These are phyloP conservation scores for Ceratobasidium sp. DNA, from an alignment of 1,284 basidiomycete genomes.

Conservation along the genomic window DNA sequence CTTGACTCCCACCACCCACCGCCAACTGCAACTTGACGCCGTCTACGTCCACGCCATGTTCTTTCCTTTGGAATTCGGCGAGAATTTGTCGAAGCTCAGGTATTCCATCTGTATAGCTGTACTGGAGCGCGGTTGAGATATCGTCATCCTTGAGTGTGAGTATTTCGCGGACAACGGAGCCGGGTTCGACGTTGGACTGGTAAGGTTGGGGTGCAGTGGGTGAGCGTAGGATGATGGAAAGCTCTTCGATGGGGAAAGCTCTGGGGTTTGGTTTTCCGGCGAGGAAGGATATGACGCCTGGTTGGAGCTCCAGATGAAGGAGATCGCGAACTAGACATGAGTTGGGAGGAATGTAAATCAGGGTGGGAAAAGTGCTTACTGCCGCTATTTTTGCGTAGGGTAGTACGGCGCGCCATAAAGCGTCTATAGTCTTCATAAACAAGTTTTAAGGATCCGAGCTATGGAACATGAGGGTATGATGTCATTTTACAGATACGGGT, in stretches of 20 bases:
- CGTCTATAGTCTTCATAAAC: constrained; percentile 26
- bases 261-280: constrained; percentile 89
- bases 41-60: constrained; percentile 70
- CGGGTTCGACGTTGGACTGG: constrained; percentile 51
- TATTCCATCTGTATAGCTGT: constrained; percentile 82
- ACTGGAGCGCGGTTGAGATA: constrained; percentile 77
- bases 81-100: constrained; percentile 73
- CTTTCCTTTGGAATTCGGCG: constrained; percentile 72
- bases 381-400: constrained; percentile 24
- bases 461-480: neutral
- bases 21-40: constrained; percentile 80
- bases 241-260: constrained; percentile 88
- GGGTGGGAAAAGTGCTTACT: constrained; percentile 11
- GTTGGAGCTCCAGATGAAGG: constrained; percentile 80
- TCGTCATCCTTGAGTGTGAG: constrained; percentile 69
- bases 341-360: neutral
- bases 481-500: neutral
- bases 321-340: constrained; percentile 66
- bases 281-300: constrained; percentile 89
- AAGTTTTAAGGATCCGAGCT: constrained; percentile 14
- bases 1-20: constrained; percentile 88
- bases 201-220: constrained; percentile 57
- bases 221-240: constrained; percentile 71
- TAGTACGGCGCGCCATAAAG: constrained; percentile 32
- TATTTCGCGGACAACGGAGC: constrained; percentile 55